Evolutionary conservation across 371 early-diverging fungal genomes (phyloP).

Genomic region (Mortierella sp.): DNA sequence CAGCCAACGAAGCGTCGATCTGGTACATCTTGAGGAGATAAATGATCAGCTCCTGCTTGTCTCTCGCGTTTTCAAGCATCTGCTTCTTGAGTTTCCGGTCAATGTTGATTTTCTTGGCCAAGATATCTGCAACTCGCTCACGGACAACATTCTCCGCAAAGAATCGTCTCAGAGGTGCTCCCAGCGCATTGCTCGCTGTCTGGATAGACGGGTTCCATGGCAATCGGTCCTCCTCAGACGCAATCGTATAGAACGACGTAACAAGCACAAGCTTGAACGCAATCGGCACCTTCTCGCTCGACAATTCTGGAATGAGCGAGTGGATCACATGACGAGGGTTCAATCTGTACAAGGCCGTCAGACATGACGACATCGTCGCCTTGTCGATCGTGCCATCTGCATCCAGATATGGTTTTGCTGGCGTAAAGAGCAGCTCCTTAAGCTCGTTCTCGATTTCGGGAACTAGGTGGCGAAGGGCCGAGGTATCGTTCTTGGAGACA

Average conservation of each 20-base stretch:
- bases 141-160: constrained; percentile 72
- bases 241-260: constrained; percentile 80
- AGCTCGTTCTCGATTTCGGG: constrained; percentile 84
- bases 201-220: constrained; percentile 86
- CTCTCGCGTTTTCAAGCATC: constrained; percentile 67
- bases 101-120: constrained; percentile 32
- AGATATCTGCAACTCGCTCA: constrained; percentile 55
- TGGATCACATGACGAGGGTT: constrained; percentile 79
- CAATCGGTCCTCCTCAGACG: constrained; percentile 75
- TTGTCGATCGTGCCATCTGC: constrained; percentile 72
- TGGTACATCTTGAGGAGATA: constrained; percentile 83
- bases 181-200: constrained; percentile 74
- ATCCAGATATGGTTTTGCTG: constrained; percentile 66
- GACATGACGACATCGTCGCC: constrained; percentile 79
- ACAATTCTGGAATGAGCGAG: constrained; percentile 76
- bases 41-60: constrained; percentile 80
- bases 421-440: constrained; percentile 77
- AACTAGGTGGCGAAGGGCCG: constrained; percentile 76
- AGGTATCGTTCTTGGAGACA: constrained; percentile 73
- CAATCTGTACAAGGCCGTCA: constrained; percentile 82
- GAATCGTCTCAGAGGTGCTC: constrained; percentile 75
- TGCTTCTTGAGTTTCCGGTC: constrained; percentile 55
- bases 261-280: constrained; percentile 83
- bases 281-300: constrained; percentile 76
- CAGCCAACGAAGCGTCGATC: constrained; percentile 79